These are phyloP conservation scores for Boletus vinaceobasis DNA, from an alignment of 768 basidiomycete genomes.

Conservation along the genomic window DNA sequence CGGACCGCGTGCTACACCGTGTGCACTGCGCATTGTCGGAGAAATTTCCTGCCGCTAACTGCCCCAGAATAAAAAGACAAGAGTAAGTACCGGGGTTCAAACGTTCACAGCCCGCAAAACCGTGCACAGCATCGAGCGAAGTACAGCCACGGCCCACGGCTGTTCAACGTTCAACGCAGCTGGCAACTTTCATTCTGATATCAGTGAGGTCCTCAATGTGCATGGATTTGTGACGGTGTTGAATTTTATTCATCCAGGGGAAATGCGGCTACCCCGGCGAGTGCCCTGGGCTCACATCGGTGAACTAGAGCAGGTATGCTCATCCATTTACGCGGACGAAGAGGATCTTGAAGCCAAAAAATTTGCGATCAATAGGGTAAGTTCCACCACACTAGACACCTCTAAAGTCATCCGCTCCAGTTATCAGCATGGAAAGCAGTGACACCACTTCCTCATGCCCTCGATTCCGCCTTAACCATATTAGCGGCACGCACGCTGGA, in stretches of 20 bases:
- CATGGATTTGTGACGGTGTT: neutral
- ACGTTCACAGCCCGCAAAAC: no score
- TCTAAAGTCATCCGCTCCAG: constrained; percentile 36
- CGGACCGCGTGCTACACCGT: no score
- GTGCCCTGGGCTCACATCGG: constrained; percentile 70
- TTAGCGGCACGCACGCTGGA: constrained; percentile 62
- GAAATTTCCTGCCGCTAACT: neutral
- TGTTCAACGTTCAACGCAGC: neutral
- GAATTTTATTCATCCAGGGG: neutral
- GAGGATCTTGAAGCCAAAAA: constrained; percentile 52
- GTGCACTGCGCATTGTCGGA: neutral
- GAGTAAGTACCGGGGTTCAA: no score
- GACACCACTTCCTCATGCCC: constrained; percentile 74
- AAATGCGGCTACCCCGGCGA: constrained; percentile 73
- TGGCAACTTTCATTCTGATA: no score
- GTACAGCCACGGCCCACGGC: neutral
- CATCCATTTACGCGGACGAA: constrained; percentile 71
- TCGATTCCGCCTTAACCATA: constrained; percentile 68
- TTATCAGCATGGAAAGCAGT: constrained; percentile 78
- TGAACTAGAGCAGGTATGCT: constrained; percentile 74
- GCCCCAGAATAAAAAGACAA: no score
- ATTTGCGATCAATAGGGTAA: constrained; percentile 62
- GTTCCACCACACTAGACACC: constrained; percentile 20
- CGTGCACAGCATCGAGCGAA: neutral
- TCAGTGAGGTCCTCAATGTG: neutral